phyloP scores from a whole-genome alignment of 139 green algal species.

The Haematococcus lacustris region DNA sequence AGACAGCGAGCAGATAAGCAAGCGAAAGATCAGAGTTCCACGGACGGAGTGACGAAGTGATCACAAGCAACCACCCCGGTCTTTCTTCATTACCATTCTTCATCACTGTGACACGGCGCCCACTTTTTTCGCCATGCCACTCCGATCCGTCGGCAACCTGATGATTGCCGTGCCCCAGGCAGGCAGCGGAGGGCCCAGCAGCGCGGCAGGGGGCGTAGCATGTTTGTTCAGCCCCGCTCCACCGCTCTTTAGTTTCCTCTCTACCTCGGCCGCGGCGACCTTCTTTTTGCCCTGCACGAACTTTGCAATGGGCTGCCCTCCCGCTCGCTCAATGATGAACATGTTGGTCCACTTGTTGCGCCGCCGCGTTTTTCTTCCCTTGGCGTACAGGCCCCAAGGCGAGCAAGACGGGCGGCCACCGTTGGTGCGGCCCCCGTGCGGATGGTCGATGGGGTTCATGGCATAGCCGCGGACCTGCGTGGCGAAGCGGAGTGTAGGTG shows the following conservation, averaged over 20 bases:
- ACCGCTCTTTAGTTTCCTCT: constrained; percentile 7
- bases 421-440: constrained; percentile 76
- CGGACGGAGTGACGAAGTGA: too few species aligned
- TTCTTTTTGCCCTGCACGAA: constrained; percentile 30
- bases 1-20: too few species aligned
- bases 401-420: constrained; percentile 68
- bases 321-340: constrained; percentile 51
- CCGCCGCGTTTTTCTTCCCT: constrained; percentile 79
- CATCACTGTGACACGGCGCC: too few species aligned
- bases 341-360: constrained; percentile 51
- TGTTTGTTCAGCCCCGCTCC: too few species aligned
- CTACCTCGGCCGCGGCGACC: constrained; percentile 5
- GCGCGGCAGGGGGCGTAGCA: too few species aligned
- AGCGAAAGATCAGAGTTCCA: too few species aligned
- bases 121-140: too few species aligned
- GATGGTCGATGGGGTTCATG: constrained; percentile 96
- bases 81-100: too few species aligned
- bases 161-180: too few species aligned
- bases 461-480: constrained; percentile 70
- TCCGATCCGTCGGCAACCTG: too few species aligned
- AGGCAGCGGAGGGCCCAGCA: too few species aligned
- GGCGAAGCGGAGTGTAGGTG: neutral
- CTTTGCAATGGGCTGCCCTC: constrained; percentile 51
- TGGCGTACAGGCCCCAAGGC: constrained; percentile 82
- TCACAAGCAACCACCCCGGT: too few species aligned